Evolutionary conservation across 768 basidiomycete genomes (phyloP), one percentile per base, ranked within the genome.

Genomic region (Sistotremastrum suecicum): DNA sequence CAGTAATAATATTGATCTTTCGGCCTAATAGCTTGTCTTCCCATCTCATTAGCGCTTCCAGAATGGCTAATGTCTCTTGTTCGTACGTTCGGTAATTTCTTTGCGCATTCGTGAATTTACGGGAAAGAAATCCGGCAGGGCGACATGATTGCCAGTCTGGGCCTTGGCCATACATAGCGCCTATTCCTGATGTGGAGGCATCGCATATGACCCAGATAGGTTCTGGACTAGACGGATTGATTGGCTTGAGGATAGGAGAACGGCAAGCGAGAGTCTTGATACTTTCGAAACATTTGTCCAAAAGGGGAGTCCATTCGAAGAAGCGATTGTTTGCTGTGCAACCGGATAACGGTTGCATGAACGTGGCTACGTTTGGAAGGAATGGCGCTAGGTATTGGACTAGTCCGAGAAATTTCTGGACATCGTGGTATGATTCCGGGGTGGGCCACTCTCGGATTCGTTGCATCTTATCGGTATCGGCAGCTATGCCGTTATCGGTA

Each of bases 341-440:
- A 0, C 46, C 44, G 4, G 58, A 43, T 6, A 72, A 44, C 2
- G 63, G 64, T 2, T 52, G 50, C 0, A 59, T 63, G 36, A 58
- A 67, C 1, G 56, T 44, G 0, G 63, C 55, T 1, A 67, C 48
- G 41, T 66, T 56, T 0, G 65, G 63, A 43, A 69, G 51, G 48
- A 64, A 66, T 4, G 58, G 57, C 3, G 54, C 56, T 2, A 70
- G 36, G 45, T 69, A 70, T 29, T 68, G 54, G 0, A 68, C 58
- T 0, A 70, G 54, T n/a, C 69, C 67, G 1, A 69, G 48, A 38
- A 71, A 71, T 12, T 53, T 31, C 39, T 66, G 64, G 1, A 71
- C 53, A 5, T 68, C 63, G 33, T 39, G 7, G 20, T 38, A 31
- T 29, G 31, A 8, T 5, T 12, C 12, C 5, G 48, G 48, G 10